Evolutionary conservation across 139 green algal genomes (phyloP).

Genomic region (Trebouxia sp.): DNA sequence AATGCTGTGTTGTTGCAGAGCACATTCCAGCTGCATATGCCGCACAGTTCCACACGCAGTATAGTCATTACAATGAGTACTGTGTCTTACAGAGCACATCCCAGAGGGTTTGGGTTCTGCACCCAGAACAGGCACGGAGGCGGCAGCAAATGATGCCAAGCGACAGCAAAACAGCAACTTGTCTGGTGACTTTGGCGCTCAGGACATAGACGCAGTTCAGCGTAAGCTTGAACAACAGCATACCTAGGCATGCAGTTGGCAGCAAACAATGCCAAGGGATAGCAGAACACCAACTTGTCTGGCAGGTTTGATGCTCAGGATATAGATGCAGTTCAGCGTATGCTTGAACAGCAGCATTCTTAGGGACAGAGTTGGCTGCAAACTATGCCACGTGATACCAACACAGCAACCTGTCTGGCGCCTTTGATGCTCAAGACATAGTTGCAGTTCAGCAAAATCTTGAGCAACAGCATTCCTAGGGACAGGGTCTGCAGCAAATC

Average conservation of each 20-base stretch:
- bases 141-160: background rate
- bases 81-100: background rate
- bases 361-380: no score
- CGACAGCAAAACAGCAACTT: background rate
- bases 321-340: background rate
- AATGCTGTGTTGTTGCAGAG: no score
- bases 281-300: no score
- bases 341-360: constrained; percentile 6
- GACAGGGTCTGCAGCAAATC: background rate
- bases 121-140: background rate
- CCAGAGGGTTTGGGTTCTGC: background rate
- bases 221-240: background rate
- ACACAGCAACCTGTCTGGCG: no score
- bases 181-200: background rate
- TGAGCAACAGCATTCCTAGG: no score
- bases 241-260: no score
- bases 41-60: no score
- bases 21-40: no score
- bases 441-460: no score
- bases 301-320: constrained; percentile 6
- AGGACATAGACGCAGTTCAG: constrained; percentile 1
- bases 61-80: background rate
- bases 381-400: no score
- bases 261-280: no score
- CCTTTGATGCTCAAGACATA: no score